Base-by-base conservation (phyloP, 2,329 filamentous ascomycete species). In the Penicillium sp. region DNA sequence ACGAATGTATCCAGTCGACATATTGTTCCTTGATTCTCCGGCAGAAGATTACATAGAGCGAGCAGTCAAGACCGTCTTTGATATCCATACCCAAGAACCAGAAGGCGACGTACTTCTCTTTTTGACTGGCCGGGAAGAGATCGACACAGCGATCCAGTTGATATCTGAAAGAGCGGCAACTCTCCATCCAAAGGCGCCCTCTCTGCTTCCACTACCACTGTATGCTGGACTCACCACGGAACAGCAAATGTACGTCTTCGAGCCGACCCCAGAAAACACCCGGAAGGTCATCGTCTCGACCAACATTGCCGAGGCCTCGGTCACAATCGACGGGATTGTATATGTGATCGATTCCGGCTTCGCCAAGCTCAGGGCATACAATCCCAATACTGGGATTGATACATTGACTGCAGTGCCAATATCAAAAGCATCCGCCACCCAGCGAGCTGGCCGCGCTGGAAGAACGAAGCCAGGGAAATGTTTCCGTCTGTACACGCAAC, bases 301-400 rank as follows among this genome's bases (percentile, higher is more conserved):
- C 51, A 97, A 97, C 65, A 96, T 97, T 56, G 89, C 93, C 12
- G 93, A 98, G 73, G 91, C 93, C 4, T 95, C 88, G 2, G 85
- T 98, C 38, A 97, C 93, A 15, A 94, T 97, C 49, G 84, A 93
- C 46, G 89, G 88, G 3, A 90, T 97, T 53, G 83, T 89, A 48
- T 95, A 88, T 62, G 91, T 98, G 6, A 74, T 97, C 43, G 93
- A 98, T 67, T 84, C 81, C 46, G 93, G 93, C 1, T 96, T 88
- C 64, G 89, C 94, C 57, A 97, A 97, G 67, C 75, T 95, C 19
- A 82, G 89, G 34, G 85, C 87, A 6, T 97, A 88, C 70, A 85
- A 94, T 57, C 88, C 91, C 0, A 76, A 67, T 15, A 91, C 87
- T 1, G 87, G 89, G 12, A 95, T 97, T 58, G 91, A 97, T 59